Conservation (phyloP, 2,329 filamentous ascomycete species). For the Xylaria sp. region DNA sequence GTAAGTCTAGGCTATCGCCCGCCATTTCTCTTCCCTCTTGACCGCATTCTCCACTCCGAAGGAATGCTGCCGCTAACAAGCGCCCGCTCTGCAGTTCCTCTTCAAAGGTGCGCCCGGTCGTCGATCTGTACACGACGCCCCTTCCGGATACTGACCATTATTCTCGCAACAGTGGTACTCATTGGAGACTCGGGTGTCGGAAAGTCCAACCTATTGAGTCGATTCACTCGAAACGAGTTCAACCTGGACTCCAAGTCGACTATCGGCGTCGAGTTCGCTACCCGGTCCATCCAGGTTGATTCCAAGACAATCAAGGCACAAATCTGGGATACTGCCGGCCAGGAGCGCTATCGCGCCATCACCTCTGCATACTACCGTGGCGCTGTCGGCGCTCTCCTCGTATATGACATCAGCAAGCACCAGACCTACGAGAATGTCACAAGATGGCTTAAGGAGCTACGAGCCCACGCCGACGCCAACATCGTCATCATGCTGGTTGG, state of each 20-base stretch:
- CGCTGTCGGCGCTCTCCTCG: conserved; percentile 94
- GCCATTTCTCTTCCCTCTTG: conserved; percentile 42
- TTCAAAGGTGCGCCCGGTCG: conserved; percentile 81
- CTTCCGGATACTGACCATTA: conserved; percentile 44
- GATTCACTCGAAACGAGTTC: conserved; percentile 99
- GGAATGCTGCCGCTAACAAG: conserved; percentile 48
- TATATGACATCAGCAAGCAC: conserved; percentile 99
- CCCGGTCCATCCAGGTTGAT: conserved; percentile 97
- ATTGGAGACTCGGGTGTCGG: conserved; percentile 99
- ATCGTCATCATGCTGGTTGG: conserved; percentile 99
- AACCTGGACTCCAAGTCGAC: conserved; percentile 99
- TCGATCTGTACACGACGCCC: conserved; percentile 39
- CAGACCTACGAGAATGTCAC: conserved; percentile 99
- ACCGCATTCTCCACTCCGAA: conserved; percentile 42
- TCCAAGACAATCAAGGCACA: conserved; percentile 99
- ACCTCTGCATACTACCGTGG: conserved; percentile 99
- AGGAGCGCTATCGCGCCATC: conserved; percentile 98
- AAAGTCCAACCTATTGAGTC: conserved; percentile 99
- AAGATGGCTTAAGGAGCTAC: conserved; percentile 97
- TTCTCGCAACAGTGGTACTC: conserved; percentile 79
- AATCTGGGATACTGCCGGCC: conserved; percentile 99
- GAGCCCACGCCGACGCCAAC: conserved; percentile 97
- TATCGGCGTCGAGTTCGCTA: conserved; percentile 99
- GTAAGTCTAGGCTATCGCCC: conserved; percentile 66
- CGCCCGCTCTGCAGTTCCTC: conserved; percentile 76